These are phyloP conservation scores for Lodderomyces beijingensis DNA, from an alignment of 1,139 yeast species.

Conservation along the genomic window DNA sequence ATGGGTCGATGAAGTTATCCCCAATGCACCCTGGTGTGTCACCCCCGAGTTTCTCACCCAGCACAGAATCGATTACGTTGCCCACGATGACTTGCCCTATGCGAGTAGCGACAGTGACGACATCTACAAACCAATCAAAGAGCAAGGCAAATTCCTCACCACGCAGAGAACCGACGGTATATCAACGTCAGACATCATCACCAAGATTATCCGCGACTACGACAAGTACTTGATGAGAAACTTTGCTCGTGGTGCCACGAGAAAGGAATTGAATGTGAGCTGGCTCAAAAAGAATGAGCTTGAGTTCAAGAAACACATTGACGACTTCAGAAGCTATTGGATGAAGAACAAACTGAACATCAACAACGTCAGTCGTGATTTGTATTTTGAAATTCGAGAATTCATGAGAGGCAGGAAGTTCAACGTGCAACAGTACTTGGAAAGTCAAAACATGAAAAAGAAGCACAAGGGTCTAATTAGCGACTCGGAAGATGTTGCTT, in stretches of 20 bases:
- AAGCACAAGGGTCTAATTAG: constrained; percentile 1
- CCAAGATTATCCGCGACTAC: constrained; percentile 90
- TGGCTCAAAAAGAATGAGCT: constrained; percentile 97
- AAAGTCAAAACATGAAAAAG: constrained; percentile 33
- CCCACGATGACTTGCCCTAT: constrained; percentile 96
- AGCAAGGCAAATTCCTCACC: constrained; percentile 82
- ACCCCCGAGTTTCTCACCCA: constrained; percentile 72
- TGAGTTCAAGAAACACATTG: constrained; percentile 85
- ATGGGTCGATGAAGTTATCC: constrained; percentile 97
- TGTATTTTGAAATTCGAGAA: constrained; percentile 79
- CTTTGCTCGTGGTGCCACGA: constrained; percentile 94
- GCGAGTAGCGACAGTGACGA: constrained; percentile 85
- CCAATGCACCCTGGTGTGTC: constrained; percentile 94
- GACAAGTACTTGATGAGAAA: constrained; percentile 95
- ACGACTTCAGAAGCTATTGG: constrained; percentile 82
- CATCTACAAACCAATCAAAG: constrained; percentile 87
- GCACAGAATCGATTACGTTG: constrained; percentile 90
- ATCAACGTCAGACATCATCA: constrained; percentile 92
- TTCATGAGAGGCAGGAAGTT: constrained; percentile 55
- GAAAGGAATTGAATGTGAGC: constrained; percentile 92
- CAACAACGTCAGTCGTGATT: constrained; percentile 73
- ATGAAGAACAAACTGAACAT: constrained; percentile 66
- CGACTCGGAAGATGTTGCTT: constrained; percentile 3
- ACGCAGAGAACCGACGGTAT: constrained; percentile 97
- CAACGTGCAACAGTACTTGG: constrained; percentile 31